Evolutionary conservation across 805 yeast species (phyloP), one percentile per base, ranked within the genome.

Genomic region (Saturnispora zaruensis): DNA sequence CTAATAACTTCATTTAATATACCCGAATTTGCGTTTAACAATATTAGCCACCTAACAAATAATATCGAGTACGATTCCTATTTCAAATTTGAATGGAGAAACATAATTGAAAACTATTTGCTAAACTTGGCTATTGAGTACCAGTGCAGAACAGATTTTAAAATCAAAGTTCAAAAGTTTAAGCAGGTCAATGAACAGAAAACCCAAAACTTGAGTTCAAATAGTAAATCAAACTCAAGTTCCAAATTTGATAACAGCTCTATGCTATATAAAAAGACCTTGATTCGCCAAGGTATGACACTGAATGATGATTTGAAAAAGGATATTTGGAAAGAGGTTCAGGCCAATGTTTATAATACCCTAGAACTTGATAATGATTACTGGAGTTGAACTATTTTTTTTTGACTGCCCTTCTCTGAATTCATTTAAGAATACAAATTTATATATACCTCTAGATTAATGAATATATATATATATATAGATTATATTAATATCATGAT

Each of bases 141-240:
- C 14, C 88, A 84, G 61, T 81, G 88, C 57, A 72, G 87, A 20
- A 67, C 69, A 33, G 88, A 84, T 58, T 84, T 79, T 60, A 78
- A 78, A 57, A 67, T 67, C 45, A 68, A 69, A 41, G 75, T 84
- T 54, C 65, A 72, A 30, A 74, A 71, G 33, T 60, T 71, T 57
- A 76, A 76, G 56, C 73, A 74, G 55, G 58, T 59, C 21, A 66
- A 51, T n/a, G 30, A 42, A 13, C 38, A 63, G 38, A 57, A 56
- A 28, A 40, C 47, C 33, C 38, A 43, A 28, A 33, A 33, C 34
- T 21, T 33, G 3, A 51, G 50, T 25, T 14, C 41, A 23, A 30
- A 46, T 43, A 41, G 53, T 46, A 51, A 53, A 50, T 46, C 45
- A 11, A 21, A 28, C 16, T 46, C 38, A 21, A 28, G 21, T 23